Percentiles rank a stretch among this genome's conserved stretches.
phyloP scores from a whole-genome alignment of 495 filamentous ascomycete genomes.

The Penicillium samsonianum region DNA sequence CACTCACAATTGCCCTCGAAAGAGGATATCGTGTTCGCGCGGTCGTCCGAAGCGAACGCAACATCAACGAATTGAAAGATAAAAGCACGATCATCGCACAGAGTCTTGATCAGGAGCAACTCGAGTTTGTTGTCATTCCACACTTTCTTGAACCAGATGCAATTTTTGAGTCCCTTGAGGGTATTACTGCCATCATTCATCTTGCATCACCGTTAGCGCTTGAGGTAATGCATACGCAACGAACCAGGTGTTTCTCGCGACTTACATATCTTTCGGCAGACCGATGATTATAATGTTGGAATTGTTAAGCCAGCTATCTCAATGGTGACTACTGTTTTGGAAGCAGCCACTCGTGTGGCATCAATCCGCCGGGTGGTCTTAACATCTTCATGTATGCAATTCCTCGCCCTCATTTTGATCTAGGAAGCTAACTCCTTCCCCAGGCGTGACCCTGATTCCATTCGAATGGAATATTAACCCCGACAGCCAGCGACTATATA shows the following conservation, averaged over 20 bases:
- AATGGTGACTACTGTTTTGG: slow-evolving; percentile 42
- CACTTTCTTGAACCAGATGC: slow-evolving; percentile 30
- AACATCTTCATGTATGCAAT: slow-evolving; percentile 40
- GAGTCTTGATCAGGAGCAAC: neutral
- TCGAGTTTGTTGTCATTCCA: slow-evolving; percentile 17
- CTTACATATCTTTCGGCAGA: slow-evolving; percentile 10
- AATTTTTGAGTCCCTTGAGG: slow-evolving; percentile 26
- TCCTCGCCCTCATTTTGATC: neutral
- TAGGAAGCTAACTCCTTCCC: neutral
- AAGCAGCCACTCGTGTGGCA: slow-evolving; percentile 36
- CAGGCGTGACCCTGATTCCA: slow-evolving; percentile 26
- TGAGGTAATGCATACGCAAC: neutral
- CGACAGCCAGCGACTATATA: slow-evolving; percentile 23
- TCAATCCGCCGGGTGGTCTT: slow-evolving; percentile 48
- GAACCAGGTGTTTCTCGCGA: too few species aligned
- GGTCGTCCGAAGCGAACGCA: slow-evolving; percentile 23
- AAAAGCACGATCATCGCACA: slow-evolving; percentile 3
- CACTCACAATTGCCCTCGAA: slow-evolving; percentile 26
- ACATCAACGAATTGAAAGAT: slow-evolving; percentile 23
- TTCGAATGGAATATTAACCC: slow-evolving; percentile 27
- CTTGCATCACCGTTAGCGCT: slow-evolving; percentile 34
- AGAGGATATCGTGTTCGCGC: slow-evolving; percentile 30
- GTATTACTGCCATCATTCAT: slow-evolving; percentile 33
- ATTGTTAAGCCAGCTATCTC: slow-evolving; percentile 43
- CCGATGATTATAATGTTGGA: slow-evolving; percentile 15